Evolutionary conservation across 75 land plant species (phyloP).

Genomic region (Azolla pinnata): DNA sequence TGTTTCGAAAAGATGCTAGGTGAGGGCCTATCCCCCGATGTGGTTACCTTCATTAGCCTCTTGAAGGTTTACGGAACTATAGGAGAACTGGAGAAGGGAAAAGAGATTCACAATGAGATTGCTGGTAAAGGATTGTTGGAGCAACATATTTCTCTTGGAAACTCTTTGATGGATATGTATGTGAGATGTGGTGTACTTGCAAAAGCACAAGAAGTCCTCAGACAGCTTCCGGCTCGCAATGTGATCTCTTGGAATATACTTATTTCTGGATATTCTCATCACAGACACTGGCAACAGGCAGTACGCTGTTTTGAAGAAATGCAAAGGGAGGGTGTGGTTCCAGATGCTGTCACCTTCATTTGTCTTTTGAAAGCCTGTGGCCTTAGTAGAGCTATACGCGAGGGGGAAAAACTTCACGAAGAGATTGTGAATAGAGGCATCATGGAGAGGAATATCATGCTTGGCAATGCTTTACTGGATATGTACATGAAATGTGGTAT

Average conservation of each 20-base stretch:
- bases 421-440: conserved; percentile 33
- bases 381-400: background rate
- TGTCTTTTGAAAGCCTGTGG: background rate
- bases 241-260: conserved; percentile 50
- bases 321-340: conserved; percentile 5
- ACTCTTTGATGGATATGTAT: too few species aligned
- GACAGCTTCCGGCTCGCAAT: too few species aligned
- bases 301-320: conserved; percentile 32
- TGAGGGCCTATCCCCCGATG: too few species aligned
- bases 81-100: too few species aligned
- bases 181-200: too few species aligned
- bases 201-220: too few species aligned
- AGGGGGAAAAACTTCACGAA: conserved; percentile 38
- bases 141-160: too few species aligned
- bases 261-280: conserved; percentile 42
- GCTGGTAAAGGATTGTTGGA: too few species aligned
- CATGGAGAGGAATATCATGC: conserved; percentile 16
- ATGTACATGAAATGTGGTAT: conserved; percentile 22
- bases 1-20: too few species aligned
- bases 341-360: background rate
- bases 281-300: conserved; percentile 22
- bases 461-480: conserved; percentile 30
- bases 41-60: too few species aligned
- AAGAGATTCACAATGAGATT: too few species aligned
- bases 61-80: too few species aligned